Percentiles rank a stretch among this genome's conserved stretches.
Evolutionary conservation across 306 rosid species (phyloP).

Genomic region (Urtica urens): DNA sequence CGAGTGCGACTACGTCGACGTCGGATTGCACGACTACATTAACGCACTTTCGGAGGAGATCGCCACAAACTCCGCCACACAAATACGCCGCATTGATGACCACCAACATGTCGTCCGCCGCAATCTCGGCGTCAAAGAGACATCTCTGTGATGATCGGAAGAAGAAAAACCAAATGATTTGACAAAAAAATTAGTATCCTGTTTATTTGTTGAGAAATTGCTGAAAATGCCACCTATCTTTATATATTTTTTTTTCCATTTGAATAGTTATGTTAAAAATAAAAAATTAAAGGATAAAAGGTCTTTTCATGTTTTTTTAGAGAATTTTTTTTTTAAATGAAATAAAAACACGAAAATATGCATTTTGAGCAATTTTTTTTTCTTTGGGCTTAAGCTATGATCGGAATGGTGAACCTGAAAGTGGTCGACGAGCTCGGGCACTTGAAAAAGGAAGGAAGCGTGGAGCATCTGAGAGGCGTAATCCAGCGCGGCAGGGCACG

Average conservation of each 20-base stretch:
- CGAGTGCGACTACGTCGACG: conserved; percentile 33
- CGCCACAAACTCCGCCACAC: conserved; percentile 37
- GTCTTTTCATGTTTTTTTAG: too few species aligned
- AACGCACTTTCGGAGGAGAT: conserved; percentile 21
- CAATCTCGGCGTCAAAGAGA: conserved; percentile 32
- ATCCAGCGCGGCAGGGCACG: conserved; percentile 44
- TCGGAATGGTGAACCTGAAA: conserved; percentile 24
- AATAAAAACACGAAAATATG: too few species aligned
- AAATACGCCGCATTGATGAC: conserved; percentile 35
- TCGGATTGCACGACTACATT: conserved; percentile 36
- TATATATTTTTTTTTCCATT: too few species aligned
- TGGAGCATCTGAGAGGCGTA: conserved; percentile 39
- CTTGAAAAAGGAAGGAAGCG: conserved; percentile 35
- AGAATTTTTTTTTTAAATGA: too few species aligned
- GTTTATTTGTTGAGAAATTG: too few species aligned
- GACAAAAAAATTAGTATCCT: not conserved
- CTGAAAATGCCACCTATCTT: too few species aligned
- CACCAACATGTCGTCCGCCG: conserved; percentile 38
- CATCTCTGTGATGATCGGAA: too few species aligned
- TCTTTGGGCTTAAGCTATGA: too few species aligned
- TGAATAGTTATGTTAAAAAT: too few species aligned
- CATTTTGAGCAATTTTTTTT: too few species aligned
- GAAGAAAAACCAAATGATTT: conserved; percentile 14
- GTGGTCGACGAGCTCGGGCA: conserved; percentile 36
- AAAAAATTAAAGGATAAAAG: too few species aligned